These are phyloP conservation scores for Rubroshorea leprosula DNA, from an alignment of 345 rosid genomes.

Conservation along the genomic window DNA sequence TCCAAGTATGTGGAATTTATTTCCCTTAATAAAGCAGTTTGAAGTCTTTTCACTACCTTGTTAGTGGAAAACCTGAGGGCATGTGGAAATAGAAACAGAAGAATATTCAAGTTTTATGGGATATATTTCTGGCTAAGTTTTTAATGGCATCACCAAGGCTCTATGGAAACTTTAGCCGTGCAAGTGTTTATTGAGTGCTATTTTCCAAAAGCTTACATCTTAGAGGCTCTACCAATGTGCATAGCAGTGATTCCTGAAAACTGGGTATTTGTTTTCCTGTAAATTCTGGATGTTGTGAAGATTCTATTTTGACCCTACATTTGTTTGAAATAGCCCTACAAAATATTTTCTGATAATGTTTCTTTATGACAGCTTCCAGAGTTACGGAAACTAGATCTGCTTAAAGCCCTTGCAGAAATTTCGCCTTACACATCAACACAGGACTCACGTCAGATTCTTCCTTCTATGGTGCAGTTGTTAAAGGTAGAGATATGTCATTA, in stretches of 20 bases:
- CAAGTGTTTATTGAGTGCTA: not conserved
- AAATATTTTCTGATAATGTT: slow-evolving; percentile 5
- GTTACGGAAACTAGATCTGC: slow-evolving; percentile 91
- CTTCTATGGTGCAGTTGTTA: slow-evolving; percentile 77
- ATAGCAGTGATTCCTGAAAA: not conserved
- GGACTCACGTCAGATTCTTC: slow-evolving; percentile 92
- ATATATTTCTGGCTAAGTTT: not conserved
- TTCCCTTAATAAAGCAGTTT: not conserved
- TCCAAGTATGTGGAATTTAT: not conserved
- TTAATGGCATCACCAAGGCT: not conserved
- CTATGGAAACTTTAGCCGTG: not conserved
- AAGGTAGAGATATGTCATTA: slow-evolving; percentile 79
- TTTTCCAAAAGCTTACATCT: not conserved
- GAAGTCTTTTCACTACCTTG: not conserved
- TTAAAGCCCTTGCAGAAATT: slow-evolving; percentile 87
- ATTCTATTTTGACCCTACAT: not conserved
- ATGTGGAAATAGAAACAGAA: not conserved
- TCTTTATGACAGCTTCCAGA: slow-evolving; percentile 73
- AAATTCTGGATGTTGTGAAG: not conserved
- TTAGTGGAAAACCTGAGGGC: not conserved
- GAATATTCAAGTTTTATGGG: not conserved
- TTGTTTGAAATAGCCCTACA: not conserved
- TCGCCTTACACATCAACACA: slow-evolving; percentile 84
- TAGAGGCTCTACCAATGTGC: not conserved
- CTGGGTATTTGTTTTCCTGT: not conserved